Percentiles rank a stretch among this genome's conserved stretches.
phyloP scores from a whole-genome alignment of 1,284 basidiomycete species.

The Trametes pubescens region DNA sequence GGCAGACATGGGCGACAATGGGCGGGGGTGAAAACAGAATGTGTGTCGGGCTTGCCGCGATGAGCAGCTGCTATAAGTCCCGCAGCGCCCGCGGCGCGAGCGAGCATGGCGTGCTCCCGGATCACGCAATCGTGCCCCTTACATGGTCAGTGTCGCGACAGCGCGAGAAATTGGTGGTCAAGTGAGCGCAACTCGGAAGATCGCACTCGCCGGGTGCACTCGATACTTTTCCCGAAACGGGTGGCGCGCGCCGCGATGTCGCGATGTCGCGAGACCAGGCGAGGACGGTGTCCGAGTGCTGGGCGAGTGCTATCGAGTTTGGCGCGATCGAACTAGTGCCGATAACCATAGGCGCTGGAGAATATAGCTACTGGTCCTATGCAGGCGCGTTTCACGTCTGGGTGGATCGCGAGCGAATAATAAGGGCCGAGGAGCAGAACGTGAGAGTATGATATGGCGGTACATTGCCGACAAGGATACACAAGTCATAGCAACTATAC shows the following conservation, averaged over 20 bases:
- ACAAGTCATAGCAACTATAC: too few species aligned
- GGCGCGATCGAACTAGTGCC: too few species aligned
- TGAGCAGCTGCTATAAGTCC: constrained; percentile 11
- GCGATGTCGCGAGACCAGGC: constrained; percentile 9
- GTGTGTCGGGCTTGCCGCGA: not conserved
- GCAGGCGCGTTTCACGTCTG: too few species aligned
- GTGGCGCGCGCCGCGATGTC: constrained; percentile 15
- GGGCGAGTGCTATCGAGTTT: too few species aligned
- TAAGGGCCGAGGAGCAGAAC: too few species aligned
- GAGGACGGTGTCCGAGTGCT: too few species aligned
- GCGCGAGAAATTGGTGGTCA: constrained; percentile 17
- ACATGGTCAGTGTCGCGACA: constrained; percentile 16
- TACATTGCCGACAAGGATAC: too few species aligned
- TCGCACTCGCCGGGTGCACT: not conserved
- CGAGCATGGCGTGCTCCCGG: constrained; percentile 17
- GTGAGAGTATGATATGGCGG: too few species aligned
- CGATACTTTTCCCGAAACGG: not conserved
- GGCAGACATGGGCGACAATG: constrained; percentile 24
- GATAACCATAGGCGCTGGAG: too few species aligned
- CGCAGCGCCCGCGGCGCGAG: constrained; percentile 1
- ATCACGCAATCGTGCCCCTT: constrained; percentile 17
- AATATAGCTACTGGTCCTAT: too few species aligned
- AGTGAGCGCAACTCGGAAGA: constrained; percentile 1
- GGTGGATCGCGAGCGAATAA: too few species aligned
- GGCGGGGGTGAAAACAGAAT: constrained; percentile 2